Base-by-base conservation (phyloP, 768 basidiomycete species). In the Serpula lacrymans region DNA sequence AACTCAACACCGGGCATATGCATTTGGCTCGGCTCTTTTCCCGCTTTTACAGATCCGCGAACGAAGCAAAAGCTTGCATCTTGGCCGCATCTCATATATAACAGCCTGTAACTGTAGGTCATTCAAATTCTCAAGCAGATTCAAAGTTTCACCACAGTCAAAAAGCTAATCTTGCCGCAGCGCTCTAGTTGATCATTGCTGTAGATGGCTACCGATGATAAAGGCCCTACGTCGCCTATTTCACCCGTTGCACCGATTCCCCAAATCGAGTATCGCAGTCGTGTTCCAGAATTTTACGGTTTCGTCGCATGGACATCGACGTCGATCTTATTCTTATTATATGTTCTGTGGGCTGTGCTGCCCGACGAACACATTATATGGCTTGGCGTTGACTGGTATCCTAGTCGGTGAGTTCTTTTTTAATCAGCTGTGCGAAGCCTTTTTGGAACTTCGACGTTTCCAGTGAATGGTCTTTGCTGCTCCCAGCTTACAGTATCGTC, bases 251-350 rank as follows among this genome's bases (percentile, higher is more conserved):
- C 72, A 34, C 58, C 61, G 13, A 48, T 62, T 32, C 63, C 62
- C 2, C 64, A 69, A 5, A 60, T 55, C 28, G 75, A 73, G 38
- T 57, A 65, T 45, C 77, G 76, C 46, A 84, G 80, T 57, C 79
- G 85, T 7, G 84, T 86, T 10, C 75, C 85, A 30, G 90, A 93
- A 63, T 84, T 91, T 53, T 90, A 91, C 50, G 90, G 91, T n/a
- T 93, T 92, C 57, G 87, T 86, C 4, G 87, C 86, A 12, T 88
- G 82, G 83, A 80, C 82, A 7, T 80, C 80, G 0, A 91, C 91
- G 0, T 80, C 76, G 37, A 62, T 90, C 20, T 61, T 79, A 2
- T 92, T 85, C 54, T 59, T 75, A 39, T 52, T 86, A 18, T 91
- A 85, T 56, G 53, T 90, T 24, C 64, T 90, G 5, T 93, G 90